Evolutionary conservation across 371 early-diverging fungal species (phyloP), one percentile per base, ranked within the genome.

Genomic region (Chytridium lagenaria): DNA sequence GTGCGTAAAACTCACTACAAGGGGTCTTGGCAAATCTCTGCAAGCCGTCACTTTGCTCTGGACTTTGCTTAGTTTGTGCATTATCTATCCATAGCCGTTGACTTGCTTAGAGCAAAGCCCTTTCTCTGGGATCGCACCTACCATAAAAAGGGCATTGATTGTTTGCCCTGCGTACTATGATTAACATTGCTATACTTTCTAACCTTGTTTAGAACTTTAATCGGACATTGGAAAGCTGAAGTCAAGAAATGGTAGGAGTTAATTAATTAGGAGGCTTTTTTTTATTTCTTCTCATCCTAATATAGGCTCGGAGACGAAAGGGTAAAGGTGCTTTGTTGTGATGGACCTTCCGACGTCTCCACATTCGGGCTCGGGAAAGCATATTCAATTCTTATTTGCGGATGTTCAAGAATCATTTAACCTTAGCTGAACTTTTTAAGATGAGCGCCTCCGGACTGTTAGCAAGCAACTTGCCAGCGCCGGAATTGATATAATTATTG

Each of bases 11-110:
- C 30, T 39, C 36, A n/a, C 10, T 22, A 22, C 1, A 38, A 70
- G 80, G 84, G 87, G 86, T 0, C 80, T 84, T n/a, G 85, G 85
- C 30, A 90, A 90, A 73, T 85, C 89, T 19, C 64, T 90, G 1
- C 89, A 90, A 76, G 78, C 88, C 30, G 89, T 90, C 39, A 73
- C 89, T 0, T 78, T 90, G 7, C 55, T 88, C n/a, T 90, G 90
- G 91, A 90, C 89, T 0, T 76, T 90, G 23, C 73, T 89, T 22
- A 87, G 85, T 83, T 68, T 30, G 71, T 67, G n/a, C n/a, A n/a
- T n/a, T n/a, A n/a, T n/a, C n/a, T n/a, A n/a, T n/a, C n/a, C n/a
- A n/a, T n/a, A n/a, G 22, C 3, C 30, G 16, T 68, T 23, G 26
- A 19, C 0, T n/a, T 31, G 28, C 16, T 23, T 63, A 68, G 69